phyloP scores from a whole-genome alignment of 139 green algal species.

The Limnomonas spitsbergensis region DNA sequence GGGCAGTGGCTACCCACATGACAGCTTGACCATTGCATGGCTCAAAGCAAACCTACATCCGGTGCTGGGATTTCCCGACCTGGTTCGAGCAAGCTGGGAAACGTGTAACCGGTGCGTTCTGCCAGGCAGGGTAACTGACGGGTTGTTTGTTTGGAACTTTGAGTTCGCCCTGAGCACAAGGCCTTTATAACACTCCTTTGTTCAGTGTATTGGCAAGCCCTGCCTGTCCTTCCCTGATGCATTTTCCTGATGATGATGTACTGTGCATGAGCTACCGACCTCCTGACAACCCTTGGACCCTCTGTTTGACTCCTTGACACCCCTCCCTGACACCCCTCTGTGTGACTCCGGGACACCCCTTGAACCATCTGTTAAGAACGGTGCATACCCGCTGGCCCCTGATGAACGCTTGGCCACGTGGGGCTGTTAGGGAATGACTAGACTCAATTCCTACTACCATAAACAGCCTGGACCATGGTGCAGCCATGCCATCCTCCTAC shows the following conservation, averaged over 20 bases:
- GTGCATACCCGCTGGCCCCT: too few relatives aligned
- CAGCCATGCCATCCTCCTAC: too few relatives aligned
- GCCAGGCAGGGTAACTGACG: background rate
- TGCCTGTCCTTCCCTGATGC: background rate
- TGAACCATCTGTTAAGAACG: background rate
- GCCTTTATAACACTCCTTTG: too few relatives aligned
- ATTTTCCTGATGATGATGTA: background rate
- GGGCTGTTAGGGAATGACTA: too few relatives aligned
- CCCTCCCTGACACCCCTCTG: too few relatives aligned
- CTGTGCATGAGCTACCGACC: too few relatives aligned
- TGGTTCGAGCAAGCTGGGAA: constrained; percentile 10
- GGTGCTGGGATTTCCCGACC: constrained; percentile 3
- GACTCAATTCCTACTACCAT: too few relatives aligned
- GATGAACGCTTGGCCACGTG: too few relatives aligned
- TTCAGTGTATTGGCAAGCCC: background rate
- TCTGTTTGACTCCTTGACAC: too few relatives aligned
- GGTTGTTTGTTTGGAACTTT: background rate
- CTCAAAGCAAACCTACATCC: constrained; percentile 43
- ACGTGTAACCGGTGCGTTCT: background rate
- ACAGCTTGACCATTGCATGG: constrained; percentile 79
- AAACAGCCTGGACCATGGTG: too few relatives aligned
- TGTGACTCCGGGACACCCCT: too few relatives aligned
- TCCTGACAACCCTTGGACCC: too few relatives aligned
- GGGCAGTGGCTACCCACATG: constrained; percentile 71
- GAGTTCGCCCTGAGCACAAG: background rate